Evolutionary conservation across 768 basidiomycete species (phyloP).

Genomic region (Thelephora ganbajun): DNA sequence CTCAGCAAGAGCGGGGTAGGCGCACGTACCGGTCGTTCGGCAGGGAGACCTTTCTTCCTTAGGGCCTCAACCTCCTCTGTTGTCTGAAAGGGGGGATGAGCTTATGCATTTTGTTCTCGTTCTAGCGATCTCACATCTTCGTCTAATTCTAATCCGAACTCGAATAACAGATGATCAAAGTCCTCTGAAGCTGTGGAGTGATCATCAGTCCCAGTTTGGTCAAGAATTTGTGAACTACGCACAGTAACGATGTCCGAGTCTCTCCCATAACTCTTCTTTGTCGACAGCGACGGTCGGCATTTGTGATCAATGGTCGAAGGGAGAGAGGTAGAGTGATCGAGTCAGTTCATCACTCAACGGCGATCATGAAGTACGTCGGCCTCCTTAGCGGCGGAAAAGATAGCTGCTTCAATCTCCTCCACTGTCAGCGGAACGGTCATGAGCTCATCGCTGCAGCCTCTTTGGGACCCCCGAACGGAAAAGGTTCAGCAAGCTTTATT

Average conservation of each 20-base stretch:
- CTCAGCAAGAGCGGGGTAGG: background rate
- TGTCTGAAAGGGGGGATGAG: slow-evolving; percentile 36
- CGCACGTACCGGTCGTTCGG: slow-evolving; percentile 61
- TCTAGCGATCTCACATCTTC: slow-evolving; percentile 62
- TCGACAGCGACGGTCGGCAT: slow-evolving; percentile 97
- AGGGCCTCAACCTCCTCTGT: slow-evolving; percentile 76
- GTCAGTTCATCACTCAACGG: background rate
- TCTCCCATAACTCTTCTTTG: slow-evolving; percentile 86
- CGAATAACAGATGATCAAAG: slow-evolving; percentile 91
- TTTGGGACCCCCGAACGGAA: slow-evolving; percentile 69
- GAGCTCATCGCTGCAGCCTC: slow-evolving; percentile 81
- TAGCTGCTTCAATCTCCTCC: slow-evolving; percentile 88
- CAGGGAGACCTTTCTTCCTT: slow-evolving; percentile 71
- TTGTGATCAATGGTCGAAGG: background rate
- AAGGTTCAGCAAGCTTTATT: slow-evolving; percentile 40
- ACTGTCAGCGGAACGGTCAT: slow-evolving; percentile 79
- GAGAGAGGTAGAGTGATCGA: background rate
- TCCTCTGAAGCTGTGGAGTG: slow-evolving; percentile 66
- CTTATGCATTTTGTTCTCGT: background rate
- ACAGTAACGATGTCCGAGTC: slow-evolving; percentile 79
- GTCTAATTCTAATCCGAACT: slow-evolving; percentile 94
- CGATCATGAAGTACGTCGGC: slow-evolving; percentile 78
- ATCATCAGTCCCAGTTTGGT: slow-evolving; percentile 7
- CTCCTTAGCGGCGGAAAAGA: slow-evolving; percentile 97
- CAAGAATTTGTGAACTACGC: slow-evolving; percentile 13